phyloP scores from a whole-genome alignment of 75 land plant genomes.

The Selaginella moellendorffii region DNA sequence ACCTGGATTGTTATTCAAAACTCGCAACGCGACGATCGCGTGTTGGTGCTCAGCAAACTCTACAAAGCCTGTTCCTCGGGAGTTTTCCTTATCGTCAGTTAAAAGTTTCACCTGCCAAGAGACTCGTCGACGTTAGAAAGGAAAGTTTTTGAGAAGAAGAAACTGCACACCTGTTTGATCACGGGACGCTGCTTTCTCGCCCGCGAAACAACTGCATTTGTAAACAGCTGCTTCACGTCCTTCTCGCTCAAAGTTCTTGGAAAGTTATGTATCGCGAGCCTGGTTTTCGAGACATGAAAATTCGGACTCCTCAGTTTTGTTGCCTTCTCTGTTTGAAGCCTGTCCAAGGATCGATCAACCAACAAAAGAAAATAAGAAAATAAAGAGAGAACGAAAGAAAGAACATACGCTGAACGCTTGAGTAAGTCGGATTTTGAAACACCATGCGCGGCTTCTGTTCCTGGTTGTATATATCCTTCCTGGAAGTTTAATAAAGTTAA shows the following conservation, averaged over 20 bases:
- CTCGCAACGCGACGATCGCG: conserved; percentile 88
- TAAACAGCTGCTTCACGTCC: conserved; percentile 50
- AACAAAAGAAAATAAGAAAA: neutral
- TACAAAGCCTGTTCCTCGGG: conserved; percentile 86
- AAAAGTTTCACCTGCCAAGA: conserved; percentile 57
- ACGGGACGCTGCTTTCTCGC: conserved; percentile 88
- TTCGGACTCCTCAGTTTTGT: conserved; percentile 71
- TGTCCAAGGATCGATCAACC: too few species aligned
- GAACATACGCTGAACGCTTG: conserved; percentile 50
- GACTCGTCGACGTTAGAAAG: too few species aligned
- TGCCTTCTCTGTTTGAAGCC: conserved; percentile 54
- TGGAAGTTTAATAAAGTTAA: conserved; percentile 17
- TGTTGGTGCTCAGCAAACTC: conserved; percentile 92
- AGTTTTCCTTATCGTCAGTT: conserved; percentile 36
- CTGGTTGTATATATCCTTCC: conserved; percentile 82
- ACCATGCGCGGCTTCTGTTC: conserved; percentile 81
- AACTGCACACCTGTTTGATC: conserved; percentile 46
- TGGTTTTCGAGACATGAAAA: conserved; percentile 88
- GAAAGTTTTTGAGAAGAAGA: too few species aligned
- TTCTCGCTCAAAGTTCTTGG: conserved; percentile 72
- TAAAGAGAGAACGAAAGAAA: neutral
- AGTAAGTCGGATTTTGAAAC: conserved; percentile 67
- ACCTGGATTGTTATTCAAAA: conserved; percentile 98
- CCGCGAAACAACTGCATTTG: conserved; percentile 63
- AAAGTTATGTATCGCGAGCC: conserved; percentile 70